Conservation (phyloP, 352 stramenopile species). For the Globisporangium polare region DNA sequence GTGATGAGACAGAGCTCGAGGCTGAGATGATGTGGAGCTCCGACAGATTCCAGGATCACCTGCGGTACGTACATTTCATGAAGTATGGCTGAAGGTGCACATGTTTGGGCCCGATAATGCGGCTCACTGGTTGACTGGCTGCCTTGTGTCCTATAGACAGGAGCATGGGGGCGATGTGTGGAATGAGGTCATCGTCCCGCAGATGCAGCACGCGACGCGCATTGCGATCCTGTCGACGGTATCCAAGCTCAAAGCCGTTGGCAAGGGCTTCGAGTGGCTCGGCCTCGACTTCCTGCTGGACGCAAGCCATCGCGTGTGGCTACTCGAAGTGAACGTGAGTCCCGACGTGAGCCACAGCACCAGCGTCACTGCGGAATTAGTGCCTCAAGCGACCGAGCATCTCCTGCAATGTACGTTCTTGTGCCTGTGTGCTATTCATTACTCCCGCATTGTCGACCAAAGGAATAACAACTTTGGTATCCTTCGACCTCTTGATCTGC, state of each 20-base stretch:
- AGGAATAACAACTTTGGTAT: no score
- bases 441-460: no score
- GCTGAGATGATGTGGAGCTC: slow-evolving; percentile 63
- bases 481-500: background rate
- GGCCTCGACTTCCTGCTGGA: slow-evolving; percentile 84
- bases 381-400: slow-evolving; percentile 46
- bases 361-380: slow-evolving; percentile 41
- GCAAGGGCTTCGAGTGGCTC: slow-evolving; percentile 83
- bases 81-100: no score
- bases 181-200: slow-evolving; percentile 37
- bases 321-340: slow-evolving; percentile 87
- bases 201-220: slow-evolving; percentile 51
- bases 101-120: no score
- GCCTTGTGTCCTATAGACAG: slow-evolving; percentile 10
- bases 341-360: slow-evolving; percentile 85
- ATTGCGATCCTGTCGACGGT: slow-evolving; percentile 35
- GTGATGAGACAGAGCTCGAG: slow-evolving; percentile 1
- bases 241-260: slow-evolving; percentile 42
- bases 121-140: background rate
- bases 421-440: no score
- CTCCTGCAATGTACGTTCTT: slow-evolving; percentile 37
- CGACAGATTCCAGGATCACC: slow-evolving; percentile 26
- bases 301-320: slow-evolving; percentile 45
- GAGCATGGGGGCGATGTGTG: slow-evolving; percentile 44
- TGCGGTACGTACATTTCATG: slow-evolving; percentile 47